Conservation (phyloP, 495 filamentous ascomycete genomes). For the Astrothelium macrocarpum region DNA sequence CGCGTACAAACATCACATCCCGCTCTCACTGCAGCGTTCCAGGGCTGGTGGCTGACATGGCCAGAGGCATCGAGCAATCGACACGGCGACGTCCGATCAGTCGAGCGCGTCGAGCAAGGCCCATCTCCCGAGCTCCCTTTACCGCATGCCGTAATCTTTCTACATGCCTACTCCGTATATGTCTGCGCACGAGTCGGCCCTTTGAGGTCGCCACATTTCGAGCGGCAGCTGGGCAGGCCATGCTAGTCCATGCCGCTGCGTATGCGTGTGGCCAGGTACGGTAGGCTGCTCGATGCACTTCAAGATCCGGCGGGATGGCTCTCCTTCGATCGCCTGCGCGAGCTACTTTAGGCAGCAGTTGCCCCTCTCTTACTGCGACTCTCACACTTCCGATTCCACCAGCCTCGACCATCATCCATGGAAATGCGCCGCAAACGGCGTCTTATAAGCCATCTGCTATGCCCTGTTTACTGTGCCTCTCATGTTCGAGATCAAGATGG, state of each 20-base stretch:
- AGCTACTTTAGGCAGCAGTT: slow-evolving; percentile 4
- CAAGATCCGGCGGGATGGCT: neutral
- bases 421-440: neutral
- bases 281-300: neutral
- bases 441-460: neutral
- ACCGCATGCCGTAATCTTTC: too few relatives aligned
- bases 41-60: too few relatives aligned
- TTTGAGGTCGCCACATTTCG: neutral
- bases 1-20: too few relatives aligned
- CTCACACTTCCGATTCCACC: neutral
- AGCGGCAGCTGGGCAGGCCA: neutral
- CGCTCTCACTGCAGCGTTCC: too few relatives aligned
- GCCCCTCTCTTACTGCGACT: neutral
- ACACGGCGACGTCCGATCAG: too few relatives aligned
- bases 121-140: too few relatives aligned
- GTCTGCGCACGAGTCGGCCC: neutral
- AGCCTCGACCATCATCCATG: neutral
- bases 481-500: neutral
- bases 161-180: too few relatives aligned
- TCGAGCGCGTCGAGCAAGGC: too few relatives aligned
- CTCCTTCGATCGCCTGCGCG: neutral
- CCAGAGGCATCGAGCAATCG: too few relatives aligned
- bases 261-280: neutral
- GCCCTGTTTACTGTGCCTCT: neutral
- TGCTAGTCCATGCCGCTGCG: neutral